Base-by-base conservation (phyloP, 2,329 filamentous ascomycete species). In the Oidium heveae region DNA sequence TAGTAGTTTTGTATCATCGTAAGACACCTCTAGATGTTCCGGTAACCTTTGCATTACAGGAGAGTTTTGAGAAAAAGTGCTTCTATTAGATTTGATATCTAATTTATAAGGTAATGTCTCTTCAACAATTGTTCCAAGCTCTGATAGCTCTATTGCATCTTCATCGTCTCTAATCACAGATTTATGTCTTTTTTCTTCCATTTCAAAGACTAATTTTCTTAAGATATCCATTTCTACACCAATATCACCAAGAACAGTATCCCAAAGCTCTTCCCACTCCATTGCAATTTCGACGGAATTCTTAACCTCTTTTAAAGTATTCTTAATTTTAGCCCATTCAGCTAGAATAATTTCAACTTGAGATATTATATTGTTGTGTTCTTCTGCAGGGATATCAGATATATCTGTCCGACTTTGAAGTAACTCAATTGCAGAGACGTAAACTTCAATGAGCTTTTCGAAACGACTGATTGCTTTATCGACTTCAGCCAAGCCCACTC, bases 231-330 rank as follows among this genome's bases (percentile, higher is more conserved):
- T 81, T 68, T 98, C 91, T 58, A 82, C 79, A 54, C 88, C 85
- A 57, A 96, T 94, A 65, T 96, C 89, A 47, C 88, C 89, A 2
- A 98, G 72, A 2, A 96, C 89, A 59, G 77, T 86, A 61, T 86
- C 86, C 89, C 91, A 96, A 37, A 98, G 73, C 68, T 96, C 88
- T 66, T 95, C 88, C 89, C 89, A 98, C 65, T 98, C 91, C 87
- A 96, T 94, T 50, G 91, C 91, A 56, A 94, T 80, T 67, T 96
- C 91, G 18, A 98, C 89, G 64, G 96, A 89, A 51, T 77, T 77
- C 65, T 94, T 94, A 55, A 94, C 83, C 28, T 70, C 80, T 58
- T 82, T 83, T 53, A 98, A 70, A 1, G 83, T 82, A 44, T 71
- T 73, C 62, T 86, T 84, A 62, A 95, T 89, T 59, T 80, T 79